Percentiles rank a stretch among this genome's conserved stretches.
phyloP scores from a whole-genome alignment of 2,329 filamentous ascomycete genomes.

The Alternaria consortialis region DNA sequence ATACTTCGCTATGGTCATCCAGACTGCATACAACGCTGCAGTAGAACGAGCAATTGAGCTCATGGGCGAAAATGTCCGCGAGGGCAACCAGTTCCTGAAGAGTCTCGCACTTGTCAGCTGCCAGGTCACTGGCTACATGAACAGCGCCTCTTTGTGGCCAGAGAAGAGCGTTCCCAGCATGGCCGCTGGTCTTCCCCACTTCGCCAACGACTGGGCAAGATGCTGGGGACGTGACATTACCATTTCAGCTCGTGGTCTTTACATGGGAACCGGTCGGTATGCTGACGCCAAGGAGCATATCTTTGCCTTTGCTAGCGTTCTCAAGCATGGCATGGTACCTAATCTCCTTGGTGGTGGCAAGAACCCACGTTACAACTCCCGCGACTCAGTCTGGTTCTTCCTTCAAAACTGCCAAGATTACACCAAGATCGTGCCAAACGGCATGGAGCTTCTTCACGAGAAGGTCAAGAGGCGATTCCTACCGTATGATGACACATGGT shows the following conservation, averaged over 20 bases:
- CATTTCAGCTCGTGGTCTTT: constrained; percentile 92
- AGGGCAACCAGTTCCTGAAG: constrained; percentile 89
- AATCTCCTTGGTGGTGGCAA: constrained; percentile 89
- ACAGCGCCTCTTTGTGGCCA: constrained; percentile 90
- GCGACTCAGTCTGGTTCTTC: constrained; percentile 98
- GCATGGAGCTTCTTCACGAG: constrained; percentile 75
- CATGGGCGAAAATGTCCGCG: constrained; percentile 78
- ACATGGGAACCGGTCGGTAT: constrained; percentile 87
- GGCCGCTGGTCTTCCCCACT: constrained; percentile 92
- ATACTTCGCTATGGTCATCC: constrained; percentile 90
- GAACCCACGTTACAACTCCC: constrained; percentile 89
- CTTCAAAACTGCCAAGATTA: constrained; percentile 96
- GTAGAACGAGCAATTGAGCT: constrained; percentile 80
- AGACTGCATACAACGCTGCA: constrained; percentile 86
- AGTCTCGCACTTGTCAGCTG: constrained; percentile 89
- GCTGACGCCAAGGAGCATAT: constrained; percentile 94
- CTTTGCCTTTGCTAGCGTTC: constrained; percentile 88
- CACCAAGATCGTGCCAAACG: constrained; percentile 79
- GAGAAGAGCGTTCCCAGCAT: constrained; percentile 84
- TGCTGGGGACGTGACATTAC: constrained; percentile 99
- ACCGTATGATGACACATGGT: constrained; percentile 96
- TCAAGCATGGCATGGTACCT: constrained; percentile 98
- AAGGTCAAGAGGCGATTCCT: constrained; percentile 85
- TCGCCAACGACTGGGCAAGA: constrained; percentile 90
- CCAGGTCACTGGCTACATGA: constrained; percentile 88